Percentiles rank a stretch among this genome's conserved stretches.
phyloP scores from a whole-genome alignment of 805 yeast genomes.

The Pichia kluyveri region DNA sequence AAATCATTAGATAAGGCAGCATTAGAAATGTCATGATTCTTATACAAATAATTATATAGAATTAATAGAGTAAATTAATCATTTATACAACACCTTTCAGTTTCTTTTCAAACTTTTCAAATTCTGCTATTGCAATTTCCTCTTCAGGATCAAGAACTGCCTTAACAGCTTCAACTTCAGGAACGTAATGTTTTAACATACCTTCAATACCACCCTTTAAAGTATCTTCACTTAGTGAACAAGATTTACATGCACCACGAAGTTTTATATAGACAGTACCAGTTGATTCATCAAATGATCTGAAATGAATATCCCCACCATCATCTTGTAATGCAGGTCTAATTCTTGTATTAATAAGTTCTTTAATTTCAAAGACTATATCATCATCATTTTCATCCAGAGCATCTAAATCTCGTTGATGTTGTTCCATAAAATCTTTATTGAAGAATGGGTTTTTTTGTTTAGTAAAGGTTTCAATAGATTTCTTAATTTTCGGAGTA shows the following conservation, averaged over 20 bases:
- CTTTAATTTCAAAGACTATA: constrained; percentile 57
- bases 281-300: constrained; percentile 42
- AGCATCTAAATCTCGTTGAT: constrained; percentile 19
- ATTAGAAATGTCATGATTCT: neutral
- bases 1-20: constrained; percentile 33
- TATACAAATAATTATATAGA: too few species aligned
- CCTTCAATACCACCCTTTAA: constrained; percentile 61
- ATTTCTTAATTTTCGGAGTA: constrained; percentile 19
- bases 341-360: constrained; percentile 58
- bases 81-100: constrained; percentile 22
- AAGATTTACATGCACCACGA: constrained; percentile 67
- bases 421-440: constrained; percentile 14
- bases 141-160: constrained; percentile 31
- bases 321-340: constrained; percentile 71
- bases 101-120: constrained; percentile 65
- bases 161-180: constrained; percentile 53
- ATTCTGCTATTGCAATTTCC: constrained; percentile 66
- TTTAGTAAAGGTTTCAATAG: constrained; percentile 19
- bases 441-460: constrained; percentile 21
- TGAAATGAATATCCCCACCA: constrained; percentile 68
- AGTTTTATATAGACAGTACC: constrained; percentile 53
- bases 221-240: constrained; percentile 58
- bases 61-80: too few species aligned
- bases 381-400: constrained; percentile 56
- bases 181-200: constrained; percentile 62